A percentile compares a stretch with the other conserved stretches of the same genome.
These are phyloP conservation scores for Penicillium crustosum DNA, from an alignment of 2,329 filamentous ascomycete genomes.

Conservation along the genomic window DNA sequence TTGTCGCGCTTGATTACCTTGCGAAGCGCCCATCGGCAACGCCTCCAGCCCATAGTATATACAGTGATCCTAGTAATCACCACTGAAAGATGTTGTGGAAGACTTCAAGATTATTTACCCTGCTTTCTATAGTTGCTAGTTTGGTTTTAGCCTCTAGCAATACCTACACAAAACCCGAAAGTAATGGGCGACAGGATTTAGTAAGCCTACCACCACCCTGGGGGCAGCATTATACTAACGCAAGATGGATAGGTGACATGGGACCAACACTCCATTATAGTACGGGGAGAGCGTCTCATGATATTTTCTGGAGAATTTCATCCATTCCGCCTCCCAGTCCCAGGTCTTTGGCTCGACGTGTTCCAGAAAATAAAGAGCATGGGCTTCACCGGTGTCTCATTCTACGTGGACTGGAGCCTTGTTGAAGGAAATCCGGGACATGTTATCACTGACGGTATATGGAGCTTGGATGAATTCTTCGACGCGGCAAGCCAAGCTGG, in stretches of 20 bases:
- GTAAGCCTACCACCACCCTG: not conserved
- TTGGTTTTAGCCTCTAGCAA: not conserved
- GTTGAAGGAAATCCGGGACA: slow-evolving; percentile 67
- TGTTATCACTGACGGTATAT: slow-evolving; percentile 65
- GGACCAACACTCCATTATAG: slow-evolving; percentile 26
- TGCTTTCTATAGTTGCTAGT: not conserved
- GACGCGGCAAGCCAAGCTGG: slow-evolving; percentile 12
- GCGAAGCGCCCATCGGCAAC: not conserved
- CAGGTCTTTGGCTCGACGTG: slow-evolving; percentile 65
- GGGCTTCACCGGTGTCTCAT: slow-evolving; percentile 73
- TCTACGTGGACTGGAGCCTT: slow-evolving; percentile 46
- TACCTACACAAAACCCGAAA: not conserved
- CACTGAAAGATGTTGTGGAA: not conserved
- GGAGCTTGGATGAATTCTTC: slow-evolving; percentile 59
- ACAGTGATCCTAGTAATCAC: not conserved
- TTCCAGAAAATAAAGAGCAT: slow-evolving; percentile 79
- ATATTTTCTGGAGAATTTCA: slow-evolving; percentile 72
- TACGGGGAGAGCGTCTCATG: slow-evolving; percentile 66
- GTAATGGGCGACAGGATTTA: not conserved
- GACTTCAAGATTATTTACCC: not conserved
- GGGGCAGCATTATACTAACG: not conserved
- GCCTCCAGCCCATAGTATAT: not conserved
- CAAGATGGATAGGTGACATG: slow-evolving; percentile 8
- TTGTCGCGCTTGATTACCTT: not conserved
- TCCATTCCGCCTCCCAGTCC: slow-evolving; percentile 62